Conservation (phyloP, 768 basidiomycete species). For the Auricularia sp. region DNA sequence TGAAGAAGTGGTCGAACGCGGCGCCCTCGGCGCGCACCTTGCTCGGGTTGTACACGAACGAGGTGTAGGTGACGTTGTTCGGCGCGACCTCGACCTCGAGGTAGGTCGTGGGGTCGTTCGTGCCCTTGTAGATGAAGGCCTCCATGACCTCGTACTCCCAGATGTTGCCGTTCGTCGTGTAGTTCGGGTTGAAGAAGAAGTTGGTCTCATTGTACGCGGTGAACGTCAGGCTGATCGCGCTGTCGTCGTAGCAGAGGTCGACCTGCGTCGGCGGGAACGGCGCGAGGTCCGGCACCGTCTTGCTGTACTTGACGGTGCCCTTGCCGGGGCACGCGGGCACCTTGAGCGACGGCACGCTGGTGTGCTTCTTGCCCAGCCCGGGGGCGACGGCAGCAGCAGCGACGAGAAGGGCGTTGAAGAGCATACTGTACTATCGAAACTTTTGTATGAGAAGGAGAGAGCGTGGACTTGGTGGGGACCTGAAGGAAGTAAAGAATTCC, state of each 20-base stretch:
- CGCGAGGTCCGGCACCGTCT: background rate
- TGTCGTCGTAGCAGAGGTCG: background rate
- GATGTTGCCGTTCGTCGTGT: background rate
- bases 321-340: background rate
- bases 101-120: background rate
- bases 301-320: background rate
- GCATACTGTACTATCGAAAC: too few relatives aligned
- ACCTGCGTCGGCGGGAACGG: background rate
- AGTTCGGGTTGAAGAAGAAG: background rate
- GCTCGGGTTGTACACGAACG: background rate
- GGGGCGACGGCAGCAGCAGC: too few relatives aligned
- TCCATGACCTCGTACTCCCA: conserved; percentile 3
- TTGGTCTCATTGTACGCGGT: background rate
- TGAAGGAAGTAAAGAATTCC: too few relatives aligned
- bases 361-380: too few relatives aligned
- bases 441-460: too few relatives aligned
- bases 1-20: background rate
- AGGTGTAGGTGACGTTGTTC: background rate
- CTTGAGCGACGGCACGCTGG: background rate
- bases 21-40: background rate
- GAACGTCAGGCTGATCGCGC: background rate
- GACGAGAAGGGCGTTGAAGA: too few relatives aligned
- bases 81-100: conserved; percentile 1
- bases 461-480: too few relatives aligned
- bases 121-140: background rate